Conservation (phyloP, 176 grass and related monocot species). For the Elymus sibiricus region DNA sequence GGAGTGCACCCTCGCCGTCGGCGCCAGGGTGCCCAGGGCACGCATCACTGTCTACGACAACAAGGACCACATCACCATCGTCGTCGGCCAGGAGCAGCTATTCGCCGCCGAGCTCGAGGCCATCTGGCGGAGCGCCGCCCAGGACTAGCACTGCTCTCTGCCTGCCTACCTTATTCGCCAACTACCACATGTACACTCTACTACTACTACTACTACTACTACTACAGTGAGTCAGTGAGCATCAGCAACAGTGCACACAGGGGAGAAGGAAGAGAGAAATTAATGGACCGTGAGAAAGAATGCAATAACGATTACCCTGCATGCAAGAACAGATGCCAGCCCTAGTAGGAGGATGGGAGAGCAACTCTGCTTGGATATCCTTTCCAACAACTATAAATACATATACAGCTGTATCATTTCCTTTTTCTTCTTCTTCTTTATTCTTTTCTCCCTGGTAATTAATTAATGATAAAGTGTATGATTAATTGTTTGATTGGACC, state of each 20-base stretch:
- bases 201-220: not conserved
- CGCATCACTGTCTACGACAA: conserved; percentile 59
- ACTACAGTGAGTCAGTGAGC: not conserved
- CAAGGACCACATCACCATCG: conserved; percentile 87
- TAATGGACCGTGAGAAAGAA: conserved; percentile 8
- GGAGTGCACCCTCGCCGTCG: conserved; percentile 60
- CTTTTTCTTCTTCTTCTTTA: not conserved
- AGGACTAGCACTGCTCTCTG: not conserved
- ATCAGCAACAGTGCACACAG: not conserved
- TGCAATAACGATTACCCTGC: conserved; percentile 19
- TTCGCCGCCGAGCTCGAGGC: conserved; percentile 86
- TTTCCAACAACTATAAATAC: conserved; percentile 5
- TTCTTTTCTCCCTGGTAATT: not conserved
- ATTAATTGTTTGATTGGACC: conserved; percentile 36
- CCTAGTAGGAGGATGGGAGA: not conserved
- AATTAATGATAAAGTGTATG: not conserved
- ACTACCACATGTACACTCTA: too few relatives aligned
- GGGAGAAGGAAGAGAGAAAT: not conserved
- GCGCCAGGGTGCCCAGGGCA: conserved; percentile 49
- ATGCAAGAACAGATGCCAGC: not conserved
- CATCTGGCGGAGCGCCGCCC: conserved; percentile 52
- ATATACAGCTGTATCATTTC: not conserved
- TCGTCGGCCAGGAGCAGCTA: conserved; percentile 66
- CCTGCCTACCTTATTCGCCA: not conserved
- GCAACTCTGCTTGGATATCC: not conserved